phyloP scores from a whole-genome alignment of 2,329 filamentous ascomycete species.

The Pseudonectria buxi region DNA sequence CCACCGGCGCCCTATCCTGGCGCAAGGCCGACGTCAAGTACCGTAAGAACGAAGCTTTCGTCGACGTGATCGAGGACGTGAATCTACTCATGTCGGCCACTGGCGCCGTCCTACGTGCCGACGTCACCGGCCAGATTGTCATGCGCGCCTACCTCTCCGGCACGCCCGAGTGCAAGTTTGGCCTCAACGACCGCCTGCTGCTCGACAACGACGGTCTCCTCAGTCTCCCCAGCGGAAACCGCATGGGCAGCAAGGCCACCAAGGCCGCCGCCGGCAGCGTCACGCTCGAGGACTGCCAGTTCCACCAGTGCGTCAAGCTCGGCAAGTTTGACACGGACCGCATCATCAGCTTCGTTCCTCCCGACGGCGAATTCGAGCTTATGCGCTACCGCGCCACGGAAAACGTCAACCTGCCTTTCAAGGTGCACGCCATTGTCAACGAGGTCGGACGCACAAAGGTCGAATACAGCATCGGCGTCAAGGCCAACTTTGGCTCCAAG shows the following conservation, averaged over 20 bases:
- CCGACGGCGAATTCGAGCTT: slow-evolving; percentile 95
- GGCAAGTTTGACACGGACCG: slow-evolving; percentile 94
- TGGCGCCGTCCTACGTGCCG: slow-evolving; percentile 86
- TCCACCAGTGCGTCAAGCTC: slow-evolving; percentile 97
- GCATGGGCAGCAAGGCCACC: slow-evolving; percentile 77
- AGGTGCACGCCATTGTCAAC: slow-evolving; percentile 97
- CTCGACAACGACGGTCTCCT: slow-evolving; percentile 70
- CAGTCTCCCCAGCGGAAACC: slow-evolving; percentile 65
- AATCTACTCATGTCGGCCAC: slow-evolving; percentile 99
- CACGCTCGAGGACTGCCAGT: slow-evolving; percentile 94
- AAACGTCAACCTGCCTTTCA: slow-evolving; percentile 98
- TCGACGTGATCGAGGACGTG: slow-evolving; percentile 98
- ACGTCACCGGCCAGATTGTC: slow-evolving; percentile 94
- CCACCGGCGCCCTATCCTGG: slow-evolving; percentile 94
- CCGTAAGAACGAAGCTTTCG: slow-evolving; percentile 98
- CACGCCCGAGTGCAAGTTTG: slow-evolving; percentile 98
- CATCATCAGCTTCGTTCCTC: slow-evolving; percentile 94
- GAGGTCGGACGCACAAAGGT: slow-evolving; percentile 96
- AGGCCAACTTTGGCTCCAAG: slow-evolving; percentile 93
- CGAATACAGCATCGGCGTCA: slow-evolving; percentile 96
- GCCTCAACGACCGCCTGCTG: slow-evolving; percentile 88
- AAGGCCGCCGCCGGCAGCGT: slow-evolving; percentile 94
- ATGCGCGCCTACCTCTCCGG: slow-evolving; percentile 97
- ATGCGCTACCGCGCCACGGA: slow-evolving; percentile 98
- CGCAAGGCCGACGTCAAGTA: slow-evolving; percentile 96